These are phyloP conservation scores for Anacardium occidentale DNA, from an alignment of 345 rosid species.

Conservation along the genomic window DNA sequence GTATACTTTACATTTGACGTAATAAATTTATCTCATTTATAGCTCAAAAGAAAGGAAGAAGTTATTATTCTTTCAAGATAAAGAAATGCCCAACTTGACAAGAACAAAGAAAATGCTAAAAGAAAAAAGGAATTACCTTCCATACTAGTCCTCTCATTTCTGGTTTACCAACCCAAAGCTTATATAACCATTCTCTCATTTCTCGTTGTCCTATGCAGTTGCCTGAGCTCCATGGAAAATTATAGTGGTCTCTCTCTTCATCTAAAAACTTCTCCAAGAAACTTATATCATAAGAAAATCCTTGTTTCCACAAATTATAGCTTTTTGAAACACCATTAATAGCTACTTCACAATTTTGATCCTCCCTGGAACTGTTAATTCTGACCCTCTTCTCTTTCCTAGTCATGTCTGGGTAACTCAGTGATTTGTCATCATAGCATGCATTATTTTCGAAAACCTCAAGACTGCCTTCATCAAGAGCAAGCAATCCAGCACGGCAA, in stretches of 20 bases:
- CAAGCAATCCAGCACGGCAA: conserved; percentile 89
- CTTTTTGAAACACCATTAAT: conserved; percentile 32
- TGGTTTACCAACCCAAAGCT: conserved; percentile 80
- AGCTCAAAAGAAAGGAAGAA: not conserved
- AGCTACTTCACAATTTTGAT: conserved; percentile 32
- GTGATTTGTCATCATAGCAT: conserved; percentile 32
- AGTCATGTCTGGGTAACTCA: conserved; percentile 54
- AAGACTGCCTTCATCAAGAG: conserved; percentile 54
- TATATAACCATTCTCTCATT: conserved; percentile 88
- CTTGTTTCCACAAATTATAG: conserved; percentile 56
- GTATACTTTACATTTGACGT: not conserved
- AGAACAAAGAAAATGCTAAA: conserved; percentile 11
- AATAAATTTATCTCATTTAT: conserved; percentile 2
- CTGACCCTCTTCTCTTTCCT: conserved; percentile 81
- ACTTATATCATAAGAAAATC: conserved; percentile 65
- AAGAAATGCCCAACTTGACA: conserved; percentile 1
- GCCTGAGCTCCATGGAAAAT: conserved; percentile 77
- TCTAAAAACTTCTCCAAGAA: conserved; percentile 68
- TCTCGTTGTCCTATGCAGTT: conserved; percentile 92
- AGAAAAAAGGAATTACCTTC: conserved; percentile 59
- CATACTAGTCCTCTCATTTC: conserved; percentile 74
- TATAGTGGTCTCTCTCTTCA: conserved; percentile 85
- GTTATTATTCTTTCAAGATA: conserved; percentile 7
- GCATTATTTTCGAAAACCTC: conserved; percentile 35
- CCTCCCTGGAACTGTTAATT: conserved; percentile 36